A percentile compares a stretch with the other conserved stretches of the same genome.
Conservation (phyloP, 2,329 filamentous ascomycete species). For the Talaromyces funiculosus region DNA sequence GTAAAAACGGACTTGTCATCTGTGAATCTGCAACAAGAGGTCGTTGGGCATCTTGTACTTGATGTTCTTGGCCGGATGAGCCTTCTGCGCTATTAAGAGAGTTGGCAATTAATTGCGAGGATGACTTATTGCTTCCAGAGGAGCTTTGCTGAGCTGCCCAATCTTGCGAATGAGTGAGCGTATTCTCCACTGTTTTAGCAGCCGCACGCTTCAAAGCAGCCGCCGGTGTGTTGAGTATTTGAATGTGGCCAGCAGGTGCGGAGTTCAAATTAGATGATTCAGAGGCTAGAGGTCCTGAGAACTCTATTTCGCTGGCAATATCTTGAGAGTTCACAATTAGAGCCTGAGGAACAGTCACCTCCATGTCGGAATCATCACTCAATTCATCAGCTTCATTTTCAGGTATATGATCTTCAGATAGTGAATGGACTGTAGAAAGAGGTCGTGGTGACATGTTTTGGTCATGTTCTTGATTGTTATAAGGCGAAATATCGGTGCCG, state of each 20-base stretch:
- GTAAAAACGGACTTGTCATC: not conserved
- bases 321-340: constrained; percentile 22
- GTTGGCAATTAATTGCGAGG: constrained; percentile 30
- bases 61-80: not conserved
- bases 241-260: constrained; percentile 20
- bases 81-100: constrained; percentile 25
- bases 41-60: not conserved
- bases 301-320: constrained; percentile 19
- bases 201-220: constrained; percentile 12
- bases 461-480: not conserved
- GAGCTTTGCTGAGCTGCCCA: constrained; percentile 16
- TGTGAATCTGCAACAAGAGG: constrained; percentile 8
- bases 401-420: not conserved
- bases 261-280: constrained; percentile 18
- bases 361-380: constrained; percentile 33
- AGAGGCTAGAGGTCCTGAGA: constrained; percentile 21
- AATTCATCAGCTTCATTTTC: constrained; percentile 15
- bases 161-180: not conserved
- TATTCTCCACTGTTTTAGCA: not conserved
- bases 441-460: not conserved
- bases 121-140: constrained; percentile 23
- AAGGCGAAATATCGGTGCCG: not conserved
- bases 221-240: constrained; percentile 29
- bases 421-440: not conserved
- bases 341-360: constrained; percentile 29